These are phyloP conservation scores for Clonostachys solani DNA, from an alignment of 2,329 filamentous ascomycete species.

Conservation along the genomic window DNA sequence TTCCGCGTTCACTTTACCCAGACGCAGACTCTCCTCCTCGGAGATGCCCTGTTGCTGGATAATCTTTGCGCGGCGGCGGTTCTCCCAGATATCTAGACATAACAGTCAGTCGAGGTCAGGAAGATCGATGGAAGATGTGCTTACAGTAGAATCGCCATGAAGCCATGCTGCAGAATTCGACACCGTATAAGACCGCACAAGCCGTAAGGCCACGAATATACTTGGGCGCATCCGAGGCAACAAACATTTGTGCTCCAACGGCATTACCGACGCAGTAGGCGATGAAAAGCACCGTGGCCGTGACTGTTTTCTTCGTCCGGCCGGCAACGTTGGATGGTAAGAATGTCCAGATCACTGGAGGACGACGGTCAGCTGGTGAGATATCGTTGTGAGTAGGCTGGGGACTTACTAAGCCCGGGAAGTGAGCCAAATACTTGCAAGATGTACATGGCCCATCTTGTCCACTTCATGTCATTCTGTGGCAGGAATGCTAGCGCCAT, in stretches of 20 bases:
- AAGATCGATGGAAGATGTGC: too few species aligned
- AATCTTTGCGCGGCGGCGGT: constrained; percentile 12
- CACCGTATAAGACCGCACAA: constrained; percentile 12
- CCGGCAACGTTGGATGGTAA: constrained; percentile 30
- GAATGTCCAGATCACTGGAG: constrained; percentile 22
- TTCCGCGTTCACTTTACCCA: constrained; percentile 18
- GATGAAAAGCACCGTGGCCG: constrained; percentile 12
- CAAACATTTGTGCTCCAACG: constrained; percentile 15
- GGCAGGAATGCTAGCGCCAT: too few species aligned
- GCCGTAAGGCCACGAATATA: constrained; percentile 13
- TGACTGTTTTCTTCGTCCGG: constrained; percentile 25
- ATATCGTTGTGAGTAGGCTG: too few species aligned
- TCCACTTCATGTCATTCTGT: too few species aligned
- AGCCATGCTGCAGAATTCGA: constrained; percentile 15
- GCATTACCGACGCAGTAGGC: constrained; percentile 14
- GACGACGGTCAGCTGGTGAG: background rate
- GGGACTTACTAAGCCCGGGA: too few species aligned
- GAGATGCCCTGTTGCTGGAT: constrained; percentile 14
- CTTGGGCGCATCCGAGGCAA: constrained; percentile 10
- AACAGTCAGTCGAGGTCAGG: constrained; percentile 9
- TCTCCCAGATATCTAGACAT: constrained; percentile 16
- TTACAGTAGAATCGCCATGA: constrained; percentile 12
- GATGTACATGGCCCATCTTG: too few species aligned
- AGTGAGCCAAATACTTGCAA: too few species aligned
- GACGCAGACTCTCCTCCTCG: constrained; percentile 11